Percentiles rank a stretch among this genome's conserved stretches.
Evolutionary conservation across 1,284 basidiomycete genomes (phyloP).

Genomic region (Leccinum brunneo-olivaceum): DNA sequence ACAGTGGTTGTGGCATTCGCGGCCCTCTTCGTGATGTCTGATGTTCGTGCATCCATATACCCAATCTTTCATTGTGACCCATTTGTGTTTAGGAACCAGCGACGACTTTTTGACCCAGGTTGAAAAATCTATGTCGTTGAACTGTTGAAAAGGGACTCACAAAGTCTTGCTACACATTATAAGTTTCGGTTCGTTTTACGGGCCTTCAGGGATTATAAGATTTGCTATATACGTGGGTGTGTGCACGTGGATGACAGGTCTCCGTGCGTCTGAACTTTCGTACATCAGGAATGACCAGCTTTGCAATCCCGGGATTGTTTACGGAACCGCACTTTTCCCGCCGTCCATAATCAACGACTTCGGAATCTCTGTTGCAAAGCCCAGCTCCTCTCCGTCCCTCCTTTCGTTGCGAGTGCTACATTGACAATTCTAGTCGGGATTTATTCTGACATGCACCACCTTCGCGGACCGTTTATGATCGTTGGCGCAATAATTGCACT

Average conservation of each 20-base stretch:
- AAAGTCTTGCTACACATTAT: constrained; percentile 29
- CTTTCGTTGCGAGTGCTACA: constrained; percentile 38
- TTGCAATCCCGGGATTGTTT: too few relatives aligned
- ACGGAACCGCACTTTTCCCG: constrained; percentile 51
- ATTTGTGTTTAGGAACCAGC: constrained; percentile 25
- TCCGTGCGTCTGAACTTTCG: constrained; percentile 6
- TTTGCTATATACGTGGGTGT: constrained; percentile 22
- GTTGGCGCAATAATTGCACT: constrained; percentile 31
- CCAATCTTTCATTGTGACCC: not conserved
- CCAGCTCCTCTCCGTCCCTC: constrained; percentile 48
- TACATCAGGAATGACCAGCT: too few relatives aligned
- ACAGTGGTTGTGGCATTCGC: constrained; percentile 32
- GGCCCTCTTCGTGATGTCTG: constrained; percentile 37
- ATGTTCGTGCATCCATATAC: constrained; percentile 23
- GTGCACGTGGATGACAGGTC: not conserved
- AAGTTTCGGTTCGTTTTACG: constrained; percentile 33
- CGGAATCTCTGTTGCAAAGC: constrained; percentile 50
- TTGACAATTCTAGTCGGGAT: constrained; percentile 34
- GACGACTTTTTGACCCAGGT: constrained; percentile 39
- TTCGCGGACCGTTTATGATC: constrained; percentile 24
- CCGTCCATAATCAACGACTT: constrained; percentile 50
- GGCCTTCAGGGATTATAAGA: constrained; percentile 37
- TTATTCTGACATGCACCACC: constrained; percentile 35
- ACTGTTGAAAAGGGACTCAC: constrained; percentile 34
- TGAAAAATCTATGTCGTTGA: constrained; percentile 32